A percentile compares a stretch with the other conserved stretches of the same genome.
These are phyloP conservation scores for Yamadazyma ubonensis DNA, from an alignment of 805 yeast genomes.

Conservation along the genomic window DNA sequence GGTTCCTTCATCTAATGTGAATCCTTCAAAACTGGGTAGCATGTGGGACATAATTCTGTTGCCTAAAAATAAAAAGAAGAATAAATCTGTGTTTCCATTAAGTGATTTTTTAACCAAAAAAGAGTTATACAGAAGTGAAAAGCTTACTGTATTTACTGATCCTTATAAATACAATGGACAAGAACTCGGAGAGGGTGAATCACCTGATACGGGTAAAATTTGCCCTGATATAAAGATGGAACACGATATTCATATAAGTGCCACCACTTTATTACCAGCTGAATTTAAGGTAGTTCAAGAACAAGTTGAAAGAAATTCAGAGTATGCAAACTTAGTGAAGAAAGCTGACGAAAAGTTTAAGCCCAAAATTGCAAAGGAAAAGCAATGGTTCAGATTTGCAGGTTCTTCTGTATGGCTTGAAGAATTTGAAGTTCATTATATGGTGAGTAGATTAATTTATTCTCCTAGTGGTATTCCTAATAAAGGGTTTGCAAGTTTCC, in stretches of 20 bases:
- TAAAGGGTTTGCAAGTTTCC: conserved; percentile 26
- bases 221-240: conserved; percentile 18
- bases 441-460: conserved; percentile 30
- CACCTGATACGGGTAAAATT: conserved; percentile 12
- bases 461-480: conserved; percentile 24
- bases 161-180: conserved; percentile 11
- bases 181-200: conserved; percentile 8
- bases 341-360: conserved; percentile 18
- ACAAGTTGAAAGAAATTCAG: conserved; percentile 10
- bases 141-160: conserved; percentile 19
- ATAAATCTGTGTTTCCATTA: conserved; percentile 10
- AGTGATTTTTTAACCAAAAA: conserved; percentile 8
- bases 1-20: conserved; percentile 7
- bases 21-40: conserved; percentile 1
- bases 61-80: background rate
- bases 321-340: conserved; percentile 17
- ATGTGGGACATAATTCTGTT: conserved; percentile 7
- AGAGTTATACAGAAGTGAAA: conserved; percentile 7
- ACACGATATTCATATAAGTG: conserved; percentile 16
- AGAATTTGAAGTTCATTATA: conserved; percentile 31
- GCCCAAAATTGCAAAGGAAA: conserved; percentile 21
- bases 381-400: conserved; percentile 32
- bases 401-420: conserved; percentile 34
- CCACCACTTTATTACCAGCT: conserved; percentile 18
- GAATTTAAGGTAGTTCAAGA: conserved; percentile 14